Percentiles rank a stretch among this genome's conserved stretches.
These are phyloP conservation scores for Penicillium sp. DNA, from an alignment of 2,329 filamentous ascomycete genomes.

Conservation along the genomic window DNA sequence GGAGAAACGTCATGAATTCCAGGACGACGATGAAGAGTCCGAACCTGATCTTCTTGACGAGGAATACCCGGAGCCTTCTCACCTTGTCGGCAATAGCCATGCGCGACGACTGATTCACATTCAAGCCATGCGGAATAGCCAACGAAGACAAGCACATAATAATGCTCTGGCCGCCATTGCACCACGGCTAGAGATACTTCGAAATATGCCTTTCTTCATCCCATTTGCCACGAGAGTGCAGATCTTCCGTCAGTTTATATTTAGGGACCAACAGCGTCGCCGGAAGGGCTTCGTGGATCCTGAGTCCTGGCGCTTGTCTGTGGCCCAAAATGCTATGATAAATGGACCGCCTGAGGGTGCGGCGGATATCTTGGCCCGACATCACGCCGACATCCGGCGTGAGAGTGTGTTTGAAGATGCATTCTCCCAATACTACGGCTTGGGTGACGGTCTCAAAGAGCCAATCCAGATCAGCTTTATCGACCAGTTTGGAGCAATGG, in stretches of 20 bases:
- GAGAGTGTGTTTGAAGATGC: conserved; percentile 83
- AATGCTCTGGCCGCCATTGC: conserved; percentile 76
- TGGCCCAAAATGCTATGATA: conserved; percentile 48
- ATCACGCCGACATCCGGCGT: conserved; percentile 78
- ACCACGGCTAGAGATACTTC: conserved; percentile 82
- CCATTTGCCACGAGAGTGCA: conserved; percentile 88
- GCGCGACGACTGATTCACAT: conserved; percentile 62
- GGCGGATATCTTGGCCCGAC: conserved; percentile 50
- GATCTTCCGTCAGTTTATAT: conserved; percentile 91
- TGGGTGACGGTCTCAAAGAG: conserved; percentile 84
- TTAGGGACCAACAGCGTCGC: conserved; percentile 72
- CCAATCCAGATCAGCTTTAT: conserved; percentile 96
- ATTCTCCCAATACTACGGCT: conserved; percentile 74
- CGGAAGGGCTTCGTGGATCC: conserved; percentile 68
- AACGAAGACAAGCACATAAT: conserved; percentile 66
- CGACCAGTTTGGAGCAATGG: conserved; percentile 79
- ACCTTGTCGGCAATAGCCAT: conserved; percentile 57
- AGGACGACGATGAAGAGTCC: conserved; percentile 62
- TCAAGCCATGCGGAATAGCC: conserved; percentile 63
- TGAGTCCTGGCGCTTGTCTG: conserved; percentile 69
- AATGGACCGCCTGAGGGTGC: conserved; percentile 42
- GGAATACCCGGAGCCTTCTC: conserved; percentile 34
- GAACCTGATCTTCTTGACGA: conserved; percentile 48
- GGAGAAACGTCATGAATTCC: conserved; percentile 68
- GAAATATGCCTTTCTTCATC: conserved; percentile 96